These are phyloP conservation scores for Cruciata laevipes DNA, from an alignment of 257 asterid species.

Conservation along the genomic window DNA sequence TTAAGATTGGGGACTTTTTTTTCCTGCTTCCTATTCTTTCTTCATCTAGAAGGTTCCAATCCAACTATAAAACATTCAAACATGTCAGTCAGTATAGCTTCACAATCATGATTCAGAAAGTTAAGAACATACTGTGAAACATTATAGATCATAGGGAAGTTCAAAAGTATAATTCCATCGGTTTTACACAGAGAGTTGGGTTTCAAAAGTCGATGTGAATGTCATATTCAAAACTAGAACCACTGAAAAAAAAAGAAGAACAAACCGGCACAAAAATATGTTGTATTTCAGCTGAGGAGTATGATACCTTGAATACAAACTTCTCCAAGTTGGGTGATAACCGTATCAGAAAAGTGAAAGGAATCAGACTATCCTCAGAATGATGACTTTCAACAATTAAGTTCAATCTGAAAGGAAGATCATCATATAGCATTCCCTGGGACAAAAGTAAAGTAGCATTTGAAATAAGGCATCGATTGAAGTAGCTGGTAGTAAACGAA, in stretches of 20 bases:
- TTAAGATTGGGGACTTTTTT: neutral
- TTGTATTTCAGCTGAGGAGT: too few relatives aligned
- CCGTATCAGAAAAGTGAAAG: neutral
- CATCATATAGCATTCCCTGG: neutral
- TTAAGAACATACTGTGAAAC: neutral
- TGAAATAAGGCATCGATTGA: neutral
- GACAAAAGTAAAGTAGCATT: neutral
- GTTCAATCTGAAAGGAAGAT: neutral
- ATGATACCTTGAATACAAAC: neutral
- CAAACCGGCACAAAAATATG: too few relatives aligned
- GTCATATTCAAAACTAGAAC: too few relatives aligned
- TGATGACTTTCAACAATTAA: neutral
- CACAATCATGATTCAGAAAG: neutral
- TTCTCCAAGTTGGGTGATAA: constrained; percentile 3
- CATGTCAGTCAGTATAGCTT: neutral
- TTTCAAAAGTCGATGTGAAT: too few relatives aligned
- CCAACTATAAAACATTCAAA: neutral
- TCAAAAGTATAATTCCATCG: too few relatives aligned
- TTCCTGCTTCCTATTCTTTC: neutral
- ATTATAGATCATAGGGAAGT: too few relatives aligned
- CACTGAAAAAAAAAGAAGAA: too few relatives aligned
- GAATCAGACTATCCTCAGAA: neutral
- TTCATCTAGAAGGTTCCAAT: neutral
- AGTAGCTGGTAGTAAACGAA: neutral
- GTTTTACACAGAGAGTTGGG: too few relatives aligned